Evolutionary conservation across 306 rosid species (phyloP).

Genomic region (Herpetospermum pedunculosum): DNA sequence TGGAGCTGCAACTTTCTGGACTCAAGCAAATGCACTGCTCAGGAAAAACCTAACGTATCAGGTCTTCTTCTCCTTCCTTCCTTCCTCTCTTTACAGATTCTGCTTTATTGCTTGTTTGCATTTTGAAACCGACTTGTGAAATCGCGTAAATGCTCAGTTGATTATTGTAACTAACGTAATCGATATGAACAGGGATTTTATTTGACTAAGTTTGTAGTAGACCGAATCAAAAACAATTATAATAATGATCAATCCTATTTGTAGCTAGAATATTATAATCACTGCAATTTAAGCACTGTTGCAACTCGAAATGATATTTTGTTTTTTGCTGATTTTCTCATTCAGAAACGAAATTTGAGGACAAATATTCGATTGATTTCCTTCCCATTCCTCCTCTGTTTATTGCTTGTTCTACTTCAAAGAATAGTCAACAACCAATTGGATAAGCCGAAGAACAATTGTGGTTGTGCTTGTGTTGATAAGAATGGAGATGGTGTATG

Average conservation of each 20-base stretch:
- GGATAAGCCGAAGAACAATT: slow-evolving; percentile 42
- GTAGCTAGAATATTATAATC: not conserved
- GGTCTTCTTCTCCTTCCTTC: slow-evolving; percentile 20
- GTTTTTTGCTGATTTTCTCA: not conserved
- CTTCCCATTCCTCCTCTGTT: slow-evolving; percentile 46
- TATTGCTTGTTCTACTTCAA: slow-evolving; percentile 47
- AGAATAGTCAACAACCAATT: slow-evolving; percentile 21
- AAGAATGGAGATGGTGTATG: slow-evolving; percentile 30
- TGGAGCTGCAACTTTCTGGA: slow-evolving; percentile 55
- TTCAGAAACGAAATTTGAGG: slow-evolving; percentile 61
- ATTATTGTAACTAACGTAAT: too few species aligned
- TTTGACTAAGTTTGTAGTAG: not conserved
- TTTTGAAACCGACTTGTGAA: not conserved
- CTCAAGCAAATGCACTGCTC: slow-evolving; percentile 83
- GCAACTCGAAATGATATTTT: not conserved
- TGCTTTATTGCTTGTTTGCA: not conserved
- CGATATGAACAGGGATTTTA: not conserved
- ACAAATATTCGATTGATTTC: slow-evolving; percentile 47
- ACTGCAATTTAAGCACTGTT: not conserved
- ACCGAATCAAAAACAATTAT: not conserved
- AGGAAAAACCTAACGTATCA: slow-evolving; percentile 70
- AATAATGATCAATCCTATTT: not conserved
- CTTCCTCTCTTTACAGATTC: not conserved
- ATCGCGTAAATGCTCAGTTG: not conserved
- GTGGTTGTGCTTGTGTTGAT: slow-evolving; percentile 51